These are phyloP conservation scores for Patellaria atrata DNA, from an alignment of 495 filamentous ascomycete genomes.

Conservation along the genomic window DNA sequence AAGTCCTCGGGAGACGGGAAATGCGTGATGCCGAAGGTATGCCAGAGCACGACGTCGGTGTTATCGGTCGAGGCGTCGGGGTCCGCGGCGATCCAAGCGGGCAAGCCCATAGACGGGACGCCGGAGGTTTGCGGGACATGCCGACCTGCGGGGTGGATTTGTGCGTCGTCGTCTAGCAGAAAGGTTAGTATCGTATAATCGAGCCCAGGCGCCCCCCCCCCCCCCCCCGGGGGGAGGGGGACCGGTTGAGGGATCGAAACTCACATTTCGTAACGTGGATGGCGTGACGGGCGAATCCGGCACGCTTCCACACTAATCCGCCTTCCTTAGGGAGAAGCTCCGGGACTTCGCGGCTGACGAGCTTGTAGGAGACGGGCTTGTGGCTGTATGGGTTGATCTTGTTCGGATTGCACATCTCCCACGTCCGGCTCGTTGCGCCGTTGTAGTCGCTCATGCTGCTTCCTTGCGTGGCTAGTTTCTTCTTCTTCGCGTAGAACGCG, in stretches of 20 bases:
- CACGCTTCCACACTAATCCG: constrained; percentile 83
- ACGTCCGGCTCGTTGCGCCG: constrained; percentile 62
- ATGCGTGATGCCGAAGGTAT: constrained; percentile 88
- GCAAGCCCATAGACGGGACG: constrained; percentile 62
- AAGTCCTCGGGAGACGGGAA: constrained; percentile 90
- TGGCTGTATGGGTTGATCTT: constrained; percentile 74
- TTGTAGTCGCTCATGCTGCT: constrained; percentile 72
- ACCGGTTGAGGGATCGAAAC: constrained; percentile 14
- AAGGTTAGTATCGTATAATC: constrained; percentile 2
- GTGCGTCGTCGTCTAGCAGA: constrained; percentile 56
- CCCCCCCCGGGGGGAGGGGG: no score
- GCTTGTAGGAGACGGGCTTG: constrained; percentile 81
- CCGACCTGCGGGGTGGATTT: constrained; percentile 82
- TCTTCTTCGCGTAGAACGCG: constrained; percentile 85
- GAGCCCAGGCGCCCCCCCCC: no score
- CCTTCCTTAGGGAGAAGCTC: constrained; percentile 68
- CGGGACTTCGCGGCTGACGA: constrained; percentile 76
- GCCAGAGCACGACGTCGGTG: constrained; percentile 85
- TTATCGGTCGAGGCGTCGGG: constrained; percentile 62
- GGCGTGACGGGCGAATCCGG: constrained; percentile 82
- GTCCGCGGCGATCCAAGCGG: constrained; percentile 68
- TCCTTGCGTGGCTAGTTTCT: constrained; percentile 58
- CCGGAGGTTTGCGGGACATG: constrained; percentile 91
- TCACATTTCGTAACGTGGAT: constrained; percentile 86
- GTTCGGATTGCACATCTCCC: constrained; percentile 81